Evolutionary conservation across 306 rosid species (phyloP), one percentile per base, ranked within the genome.

Genomic region (Castanea sativa): DNA sequence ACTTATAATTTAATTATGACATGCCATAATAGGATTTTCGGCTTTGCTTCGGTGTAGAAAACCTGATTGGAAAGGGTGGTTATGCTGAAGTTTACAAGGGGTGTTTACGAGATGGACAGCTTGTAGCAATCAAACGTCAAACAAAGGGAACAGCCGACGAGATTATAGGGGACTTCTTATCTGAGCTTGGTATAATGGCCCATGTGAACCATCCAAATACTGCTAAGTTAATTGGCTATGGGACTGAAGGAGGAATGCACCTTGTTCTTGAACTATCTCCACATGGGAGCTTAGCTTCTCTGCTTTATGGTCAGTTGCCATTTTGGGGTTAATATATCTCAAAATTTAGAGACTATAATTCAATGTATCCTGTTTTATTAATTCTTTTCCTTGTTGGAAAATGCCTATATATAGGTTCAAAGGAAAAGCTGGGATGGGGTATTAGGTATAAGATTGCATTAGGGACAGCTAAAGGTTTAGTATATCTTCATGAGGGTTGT

Each of bases 11-110:
- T 29, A 29, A 25, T 63, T 27, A 11, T 27, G n/a, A 12, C 41
- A 61, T 14, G 25, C n/a, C 25, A 5, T 45, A 41, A 80, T 15
- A 33, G 70, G 76, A 71, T 29, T 18, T 72, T 35, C 49, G 71
- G 38, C 13, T 27, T 77, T 73, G 65, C 6, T 71, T 74, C 87
- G 86, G 76, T 88, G 80, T 83, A 96, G 99, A 89, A 53, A 93
- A 93, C 80, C 71, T 90, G 84, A 93, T 96, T 74, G 99, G 99
- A 74, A 96, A 96, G 57, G 99, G 99, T 45, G 99, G 99, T 71
- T 93, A 96, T 89, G 97, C 99, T 57, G 96, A 91, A 76, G 96
- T 96, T 52, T 96, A 88, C 91, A 90, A 79, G 82, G 99, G 99
- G 78, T 81, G 94, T 88, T 78, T 96, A 76, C 76, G 83, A 85